phyloP scores from a whole-genome alignment of 768 basidiomycete species.

The Pulveroboletus frians region DNA sequence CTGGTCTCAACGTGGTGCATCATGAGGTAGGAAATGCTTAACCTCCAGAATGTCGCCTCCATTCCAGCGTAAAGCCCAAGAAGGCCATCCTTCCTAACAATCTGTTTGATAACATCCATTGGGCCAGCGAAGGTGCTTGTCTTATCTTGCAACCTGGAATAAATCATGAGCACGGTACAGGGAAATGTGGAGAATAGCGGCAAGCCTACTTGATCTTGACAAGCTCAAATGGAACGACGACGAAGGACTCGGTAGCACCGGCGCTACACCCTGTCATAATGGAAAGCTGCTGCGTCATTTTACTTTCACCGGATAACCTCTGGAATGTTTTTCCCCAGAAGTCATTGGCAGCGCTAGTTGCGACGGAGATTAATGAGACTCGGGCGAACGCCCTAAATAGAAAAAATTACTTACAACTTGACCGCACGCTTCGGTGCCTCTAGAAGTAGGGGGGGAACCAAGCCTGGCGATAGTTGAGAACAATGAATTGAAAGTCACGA shows the following conservation, averaged over 20 bases:
- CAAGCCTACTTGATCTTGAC: conserved; percentile 73
- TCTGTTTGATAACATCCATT: conserved; percentile 80
- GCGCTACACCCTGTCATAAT: conserved; percentile 89
- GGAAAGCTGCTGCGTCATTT: conserved; percentile 88
- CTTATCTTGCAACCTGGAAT: conserved; percentile 81
- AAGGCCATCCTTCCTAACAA: conserved; percentile 71
- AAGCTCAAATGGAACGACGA: conserved; percentile 95
- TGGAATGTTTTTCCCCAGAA: conserved; percentile 90
- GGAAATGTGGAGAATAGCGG: conserved; percentile 17
- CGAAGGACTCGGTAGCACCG: conserved; percentile 92
- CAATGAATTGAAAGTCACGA: background rate
- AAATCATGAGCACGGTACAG: background rate
- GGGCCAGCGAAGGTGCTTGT: conserved; percentile 86
- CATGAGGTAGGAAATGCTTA: background rate
- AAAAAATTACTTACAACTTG: conserved; percentile 64
- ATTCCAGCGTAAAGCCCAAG: conserved; percentile 90
- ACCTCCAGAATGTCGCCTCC: conserved; percentile 99
- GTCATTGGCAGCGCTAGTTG: conserved; percentile 73
- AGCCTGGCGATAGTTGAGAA: conserved; percentile 41
- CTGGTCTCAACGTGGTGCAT: background rate
- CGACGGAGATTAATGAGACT: conserved; percentile 1
- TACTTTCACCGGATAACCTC: conserved; percentile 54
- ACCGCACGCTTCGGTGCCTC: conserved; percentile 98
- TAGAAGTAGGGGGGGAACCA: conserved; percentile 90
- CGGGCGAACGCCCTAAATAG: background rate